Conservation (phyloP, 1,284 basidiomycete genomes). For the Pholiota adiposa region DNA sequence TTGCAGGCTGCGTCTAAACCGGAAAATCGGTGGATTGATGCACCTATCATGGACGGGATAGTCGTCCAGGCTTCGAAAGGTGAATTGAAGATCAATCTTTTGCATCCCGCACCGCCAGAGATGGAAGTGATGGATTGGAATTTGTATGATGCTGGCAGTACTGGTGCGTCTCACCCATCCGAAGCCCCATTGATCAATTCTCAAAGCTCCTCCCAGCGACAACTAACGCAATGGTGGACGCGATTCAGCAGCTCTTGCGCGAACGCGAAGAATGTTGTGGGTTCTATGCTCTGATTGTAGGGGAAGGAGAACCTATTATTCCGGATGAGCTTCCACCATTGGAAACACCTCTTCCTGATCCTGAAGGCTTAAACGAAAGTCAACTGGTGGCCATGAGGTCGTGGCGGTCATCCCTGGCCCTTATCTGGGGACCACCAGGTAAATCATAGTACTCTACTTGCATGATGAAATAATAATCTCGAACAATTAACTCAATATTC, state of each 20-base stretch:
- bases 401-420: slow-evolving; percentile 45
- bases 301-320: slow-evolving; percentile 5
- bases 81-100: slow-evolving; percentile 54
- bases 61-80: slow-evolving; percentile 54
- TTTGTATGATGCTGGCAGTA: slow-evolving; percentile 62
- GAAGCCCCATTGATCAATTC: background rate
- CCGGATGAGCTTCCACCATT: slow-evolving; percentile 9
- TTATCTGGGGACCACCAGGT: slow-evolving; percentile 74
- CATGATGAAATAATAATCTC: background rate
- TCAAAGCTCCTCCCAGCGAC: slow-evolving; percentile 44
- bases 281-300: slow-evolving; percentile 49
- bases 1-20: slow-evolving; percentile 60
- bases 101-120: slow-evolving; percentile 64
- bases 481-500: background rate
- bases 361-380: slow-evolving; percentile 50
- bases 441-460: slow-evolving; percentile 17
- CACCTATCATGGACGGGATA: slow-evolving; percentile 56
- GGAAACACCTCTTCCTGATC: slow-evolving; percentile 1
- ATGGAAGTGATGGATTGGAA: slow-evolving; percentile 62
- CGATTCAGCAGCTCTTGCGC: slow-evolving; percentile 48
- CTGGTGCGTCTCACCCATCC: slow-evolving; percentile 38
- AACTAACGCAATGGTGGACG: slow-evolving; percentile 65
- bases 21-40: slow-evolving; percentile 49
- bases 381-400: slow-evolving; percentile 53
- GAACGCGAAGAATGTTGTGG: slow-evolving; percentile 50